A percentile compares a stretch with the other conserved stretches of the same genome.
Evolutionary conservation across 2,329 filamentous ascomycete genomes (phyloP).

Genomic region (Clarireedia sp.): DNA sequence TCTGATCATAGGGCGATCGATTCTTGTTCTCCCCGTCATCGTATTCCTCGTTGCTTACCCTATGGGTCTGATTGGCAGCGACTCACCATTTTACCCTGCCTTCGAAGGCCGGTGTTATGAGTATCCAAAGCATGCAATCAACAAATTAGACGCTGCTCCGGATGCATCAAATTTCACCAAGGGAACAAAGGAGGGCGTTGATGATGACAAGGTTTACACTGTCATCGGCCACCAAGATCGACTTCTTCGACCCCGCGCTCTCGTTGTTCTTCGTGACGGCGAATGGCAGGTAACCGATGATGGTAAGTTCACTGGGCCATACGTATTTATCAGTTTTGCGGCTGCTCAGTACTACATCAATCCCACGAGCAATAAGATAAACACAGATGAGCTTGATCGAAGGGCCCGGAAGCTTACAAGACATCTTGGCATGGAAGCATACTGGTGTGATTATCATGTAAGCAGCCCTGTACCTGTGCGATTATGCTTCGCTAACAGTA

Average conservation of each 20-base stretch:
- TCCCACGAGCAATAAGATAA: neutral
- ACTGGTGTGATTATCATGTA: conserved; percentile 12
- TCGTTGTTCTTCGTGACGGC: conserved; percentile 3
- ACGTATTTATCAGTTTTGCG: conserved; percentile 10
- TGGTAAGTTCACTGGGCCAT: conserved; percentile 9
- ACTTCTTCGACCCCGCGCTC: conserved; percentile 7
- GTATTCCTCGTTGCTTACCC: conserved; percentile 1
- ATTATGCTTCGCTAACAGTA: neutral
- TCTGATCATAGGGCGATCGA: conserved; percentile 4
- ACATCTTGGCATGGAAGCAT: conserved; percentile 5
- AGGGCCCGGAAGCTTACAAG: conserved; percentile 4
- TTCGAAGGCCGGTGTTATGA: conserved; percentile 10
- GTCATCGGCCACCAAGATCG: conserved; percentile 3
- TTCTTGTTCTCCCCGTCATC: conserved; percentile 7
- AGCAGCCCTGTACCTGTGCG: neutral
- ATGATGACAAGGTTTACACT: conserved; percentile 2
- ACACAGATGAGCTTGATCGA: conserved; percentile 1
- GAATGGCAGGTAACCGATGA: conserved; percentile 4
- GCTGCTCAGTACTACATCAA: conserved; percentile 7
- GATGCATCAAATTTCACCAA: neutral
- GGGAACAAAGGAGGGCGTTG: neutral
- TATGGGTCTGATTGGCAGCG: neutral
- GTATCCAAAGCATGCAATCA: conserved; percentile 10
- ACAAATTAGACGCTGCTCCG: conserved; percentile 7
- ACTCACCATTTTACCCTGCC: neutral